These are phyloP conservation scores for Erodium moschatum DNA, from an alignment of 441 rosid species.

Conservation along the genomic window DNA sequence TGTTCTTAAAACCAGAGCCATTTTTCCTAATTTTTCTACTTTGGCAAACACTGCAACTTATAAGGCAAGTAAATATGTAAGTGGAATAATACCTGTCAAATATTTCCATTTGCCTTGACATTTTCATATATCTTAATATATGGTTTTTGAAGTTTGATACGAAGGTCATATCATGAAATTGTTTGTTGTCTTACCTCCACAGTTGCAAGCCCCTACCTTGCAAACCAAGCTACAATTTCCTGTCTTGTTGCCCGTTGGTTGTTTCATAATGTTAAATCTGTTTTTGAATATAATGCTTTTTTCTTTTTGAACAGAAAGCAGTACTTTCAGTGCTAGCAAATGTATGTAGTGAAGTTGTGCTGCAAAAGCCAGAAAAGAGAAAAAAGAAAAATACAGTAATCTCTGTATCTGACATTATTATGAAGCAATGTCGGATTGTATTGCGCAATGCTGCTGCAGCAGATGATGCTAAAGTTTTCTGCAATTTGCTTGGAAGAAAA, in stretches of 20 bases:
- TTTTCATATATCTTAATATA: background rate
- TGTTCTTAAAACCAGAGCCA: too few relatives aligned
- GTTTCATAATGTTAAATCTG: slow-evolving; percentile 7
- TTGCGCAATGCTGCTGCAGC: slow-evolving; percentile 75
- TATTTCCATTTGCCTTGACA: background rate
- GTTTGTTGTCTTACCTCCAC: background rate
- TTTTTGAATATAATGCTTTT: slow-evolving; percentile 27
- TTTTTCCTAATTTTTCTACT: background rate
- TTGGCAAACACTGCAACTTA: background rate
- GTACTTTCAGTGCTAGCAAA: slow-evolving; percentile 86
- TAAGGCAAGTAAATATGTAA: background rate
- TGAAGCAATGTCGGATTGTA: slow-evolving; percentile 84
- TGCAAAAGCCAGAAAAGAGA: slow-evolving; percentile 45
- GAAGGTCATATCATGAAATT: background rate
- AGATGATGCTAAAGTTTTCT: slow-evolving; percentile 74
- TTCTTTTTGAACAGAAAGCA: slow-evolving; percentile 70
- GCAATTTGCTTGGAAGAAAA: slow-evolving; percentile 85
- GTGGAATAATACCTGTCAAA: background rate
- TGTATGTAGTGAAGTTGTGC: slow-evolving; percentile 39
- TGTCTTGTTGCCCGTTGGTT: slow-evolving; percentile 12
- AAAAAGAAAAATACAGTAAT: slow-evolving; percentile 47
- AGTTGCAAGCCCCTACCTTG: background rate
- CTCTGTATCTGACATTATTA: slow-evolving; percentile 59
- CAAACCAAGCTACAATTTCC: slow-evolving; percentile 6
- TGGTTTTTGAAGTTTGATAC: background rate